These are phyloP conservation scores for Beta vulgaris DNA, from an alignment of 148 eudicot species.

Conservation along the genomic window DNA sequence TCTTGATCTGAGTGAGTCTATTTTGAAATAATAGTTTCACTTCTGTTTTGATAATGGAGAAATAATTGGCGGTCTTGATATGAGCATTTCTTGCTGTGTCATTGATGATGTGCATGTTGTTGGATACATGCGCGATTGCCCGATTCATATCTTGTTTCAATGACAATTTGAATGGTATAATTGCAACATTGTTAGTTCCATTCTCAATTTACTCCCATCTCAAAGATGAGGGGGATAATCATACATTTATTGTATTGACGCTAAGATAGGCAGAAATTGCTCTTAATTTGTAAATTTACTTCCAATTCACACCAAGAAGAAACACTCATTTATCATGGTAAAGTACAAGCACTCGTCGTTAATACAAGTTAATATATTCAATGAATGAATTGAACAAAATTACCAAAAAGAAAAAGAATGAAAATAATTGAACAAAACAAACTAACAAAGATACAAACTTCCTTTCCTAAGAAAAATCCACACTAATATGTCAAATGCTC, in stretches of 20 bases:
- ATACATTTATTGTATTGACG: too few species aligned
- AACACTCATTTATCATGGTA: neutral
- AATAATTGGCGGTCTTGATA: neutral
- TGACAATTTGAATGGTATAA: too few species aligned
- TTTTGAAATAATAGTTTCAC: slow-evolving; percentile 6
- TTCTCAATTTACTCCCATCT: too few species aligned
- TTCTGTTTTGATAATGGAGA: neutral
- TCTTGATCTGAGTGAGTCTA: too few species aligned
- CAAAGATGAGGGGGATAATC: too few species aligned
- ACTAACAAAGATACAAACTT: neutral
- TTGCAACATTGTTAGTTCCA: too few species aligned
- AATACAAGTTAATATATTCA: slow-evolving; percentile 34
- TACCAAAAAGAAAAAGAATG: neutral
- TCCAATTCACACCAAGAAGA: neutral
- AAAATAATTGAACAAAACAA: neutral
- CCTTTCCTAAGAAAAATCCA: too few species aligned
- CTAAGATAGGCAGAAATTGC: too few species aligned
- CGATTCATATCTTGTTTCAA: too few species aligned
- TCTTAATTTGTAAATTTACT: neutral
- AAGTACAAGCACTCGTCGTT: neutral
- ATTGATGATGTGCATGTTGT: too few species aligned
- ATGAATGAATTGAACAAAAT: slow-evolving; percentile 50
- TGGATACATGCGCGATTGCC: too few species aligned
- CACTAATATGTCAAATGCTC: neutral
- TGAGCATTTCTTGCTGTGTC: too few species aligned